Conservation (phyloP, 371 early-diverging fungal species). For the Lichtheimia corymbifera region DNA sequence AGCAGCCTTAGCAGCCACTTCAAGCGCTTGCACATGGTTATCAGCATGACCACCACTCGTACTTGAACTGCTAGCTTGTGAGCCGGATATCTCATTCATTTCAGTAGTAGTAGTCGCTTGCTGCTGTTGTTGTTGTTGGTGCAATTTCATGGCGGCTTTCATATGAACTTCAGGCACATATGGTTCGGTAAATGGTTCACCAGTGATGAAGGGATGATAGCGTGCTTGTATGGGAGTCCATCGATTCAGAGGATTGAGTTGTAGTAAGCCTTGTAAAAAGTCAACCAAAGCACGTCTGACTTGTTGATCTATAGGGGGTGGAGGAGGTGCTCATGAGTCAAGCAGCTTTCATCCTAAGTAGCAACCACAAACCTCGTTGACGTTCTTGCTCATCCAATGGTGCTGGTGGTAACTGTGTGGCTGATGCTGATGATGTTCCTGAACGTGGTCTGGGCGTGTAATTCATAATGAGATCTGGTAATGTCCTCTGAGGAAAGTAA, state of each 20-base stretch:
- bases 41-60: too few relatives aligned
- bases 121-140: neutral
- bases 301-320: slow-evolving; percentile 57
- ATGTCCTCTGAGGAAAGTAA: slow-evolving; percentile 77
- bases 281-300: slow-evolving; percentile 77
- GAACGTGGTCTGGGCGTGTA: slow-evolving; percentile 56
- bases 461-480: slow-evolving; percentile 78
- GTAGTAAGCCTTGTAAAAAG: slow-evolving; percentile 84
- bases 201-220: slow-evolving; percentile 94
- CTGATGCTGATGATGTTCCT: slow-evolving; percentile 24
- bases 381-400: slow-evolving; percentile 50
- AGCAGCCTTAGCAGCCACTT: slow-evolving; percentile 11
- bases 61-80: neutral
- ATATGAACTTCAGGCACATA: slow-evolving; percentile 49
- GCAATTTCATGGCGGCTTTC: slow-evolving; percentile 11
- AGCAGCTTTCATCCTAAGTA: neutral
- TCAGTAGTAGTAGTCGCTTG: neutral
- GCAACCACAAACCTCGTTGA: slow-evolving; percentile 57
- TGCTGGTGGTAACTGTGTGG: neutral
- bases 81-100: neutral
- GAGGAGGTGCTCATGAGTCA: too few relatives aligned
- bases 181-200: slow-evolving; percentile 69
- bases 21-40: slow-evolving; percentile 4
- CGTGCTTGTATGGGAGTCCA: slow-evolving; percentile 94
- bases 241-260: slow-evolving; percentile 87